A percentile compares a stretch with the other conserved stretches of the same genome.
Conservation (phyloP, 2,329 filamentous ascomycete genomes). For the Arthrobotrys megalospora region DNA sequence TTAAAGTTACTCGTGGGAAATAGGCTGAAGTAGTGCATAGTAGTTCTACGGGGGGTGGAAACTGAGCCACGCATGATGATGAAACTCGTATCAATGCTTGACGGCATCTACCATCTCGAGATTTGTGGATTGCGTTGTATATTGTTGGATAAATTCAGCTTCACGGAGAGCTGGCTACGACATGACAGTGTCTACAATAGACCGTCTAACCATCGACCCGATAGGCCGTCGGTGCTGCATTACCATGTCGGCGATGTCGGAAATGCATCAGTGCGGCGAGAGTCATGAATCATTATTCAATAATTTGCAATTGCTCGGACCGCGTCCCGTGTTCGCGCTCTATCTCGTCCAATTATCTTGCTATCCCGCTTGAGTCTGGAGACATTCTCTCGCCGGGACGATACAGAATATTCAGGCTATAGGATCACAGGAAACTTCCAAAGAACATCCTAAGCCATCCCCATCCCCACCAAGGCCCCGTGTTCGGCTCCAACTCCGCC, state of each 20-base stretch:
- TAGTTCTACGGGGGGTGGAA: neutral
- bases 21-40: slow-evolving; percentile 20
- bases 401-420: slow-evolving; percentile 11
- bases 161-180: neutral
- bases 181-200: neutral
- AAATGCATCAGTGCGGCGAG: neutral
- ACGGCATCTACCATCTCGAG: neutral
- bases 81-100: slow-evolving; percentile 1
- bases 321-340: slow-evolving; percentile 3
- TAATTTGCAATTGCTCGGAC: slow-evolving; percentile 15
- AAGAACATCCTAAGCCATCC: slow-evolving; percentile 43
- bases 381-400: neutral
- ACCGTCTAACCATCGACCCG: slow-evolving; percentile 7
- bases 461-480: slow-evolving; percentile 55
- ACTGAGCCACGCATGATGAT: neutral
- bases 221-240: slow-evolving; percentile 20
- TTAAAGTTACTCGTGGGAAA: slow-evolving; percentile 28
- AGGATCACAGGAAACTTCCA: slow-evolving; percentile 48
- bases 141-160: slow-evolving; percentile 37
- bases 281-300: neutral
- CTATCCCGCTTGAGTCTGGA: neutral
- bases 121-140: slow-evolving; percentile 24
- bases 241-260: neutral
- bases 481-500: slow-evolving; percentile 51
- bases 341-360: neutral